These are phyloP conservation scores for Stylonectria norvegica DNA, from an alignment of 2,329 filamentous ascomycete genomes.

Conservation along the genomic window DNA sequence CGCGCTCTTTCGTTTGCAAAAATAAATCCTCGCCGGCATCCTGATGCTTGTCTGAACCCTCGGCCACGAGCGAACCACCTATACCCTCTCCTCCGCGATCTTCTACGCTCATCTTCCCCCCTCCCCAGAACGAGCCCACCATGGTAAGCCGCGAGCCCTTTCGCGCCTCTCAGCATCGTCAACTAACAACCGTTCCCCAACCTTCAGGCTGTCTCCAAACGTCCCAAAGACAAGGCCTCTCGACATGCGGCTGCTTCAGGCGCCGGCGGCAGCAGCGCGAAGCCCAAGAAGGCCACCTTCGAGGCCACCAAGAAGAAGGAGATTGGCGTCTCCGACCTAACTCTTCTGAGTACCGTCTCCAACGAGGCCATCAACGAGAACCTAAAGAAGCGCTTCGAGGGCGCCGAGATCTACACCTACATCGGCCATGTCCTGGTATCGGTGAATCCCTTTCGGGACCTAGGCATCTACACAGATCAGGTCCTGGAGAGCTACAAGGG, in stretches of 20 bases:
- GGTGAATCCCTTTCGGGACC: constrained; percentile 94
- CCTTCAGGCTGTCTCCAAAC: constrained; percentile 38
- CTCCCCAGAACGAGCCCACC: constrained; percentile 18
- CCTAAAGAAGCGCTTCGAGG: constrained; percentile 95
- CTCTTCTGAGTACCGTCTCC: constrained; percentile 95
- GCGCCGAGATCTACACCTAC: constrained; percentile 98
- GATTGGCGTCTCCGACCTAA: constrained; percentile 96
- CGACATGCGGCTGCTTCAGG: constrained; percentile 38
- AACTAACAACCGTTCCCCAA: constrained; percentile 13
- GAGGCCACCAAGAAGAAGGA: constrained; percentile 99
- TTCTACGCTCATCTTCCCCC: constrained; percentile 15
- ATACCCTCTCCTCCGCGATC: constrained; percentile 13
- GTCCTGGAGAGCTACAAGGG: constrained; percentile 92
- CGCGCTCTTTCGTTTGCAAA: constrained; percentile 10
- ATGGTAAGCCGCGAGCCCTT: constrained; percentile 32
- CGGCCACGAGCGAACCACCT: constrained; percentile 13
- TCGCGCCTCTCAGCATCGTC: constrained; percentile 10
- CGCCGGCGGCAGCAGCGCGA: constrained; percentile 44
- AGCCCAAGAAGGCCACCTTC: constrained; percentile 93
- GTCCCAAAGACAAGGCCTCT: constrained; percentile 40
- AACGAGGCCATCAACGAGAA: constrained; percentile 99
- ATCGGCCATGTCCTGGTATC: constrained; percentile 99
- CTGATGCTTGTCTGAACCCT: constrained; percentile 27
- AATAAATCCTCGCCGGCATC: constrained; percentile 12
- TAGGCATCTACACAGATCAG: constrained; percentile 95